Percentiles rank a stretch among this genome's conserved stretches.
phyloP scores from a whole-genome alignment of 306 rosid species.

The Quercus berberidifolia region DNA sequence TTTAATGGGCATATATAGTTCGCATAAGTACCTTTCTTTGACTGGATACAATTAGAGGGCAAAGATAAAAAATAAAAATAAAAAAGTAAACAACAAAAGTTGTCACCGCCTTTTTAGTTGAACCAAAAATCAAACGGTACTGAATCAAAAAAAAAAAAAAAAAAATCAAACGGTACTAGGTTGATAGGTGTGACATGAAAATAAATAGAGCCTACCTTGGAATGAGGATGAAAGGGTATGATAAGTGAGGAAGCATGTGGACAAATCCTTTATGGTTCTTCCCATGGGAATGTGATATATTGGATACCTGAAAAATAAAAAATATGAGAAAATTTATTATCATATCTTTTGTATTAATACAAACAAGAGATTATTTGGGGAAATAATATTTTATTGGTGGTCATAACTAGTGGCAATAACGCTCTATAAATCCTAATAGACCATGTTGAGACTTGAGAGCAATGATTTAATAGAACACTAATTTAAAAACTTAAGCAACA shows the following conservation, averaged over 20 bases:
- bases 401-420: background rate
- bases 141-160: too few relatives aligned
- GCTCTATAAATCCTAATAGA: background rate
- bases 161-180: too few relatives aligned
- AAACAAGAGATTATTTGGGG: background rate
- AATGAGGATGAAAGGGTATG: constrained; percentile 96
- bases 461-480: background rate
- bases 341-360: background rate
- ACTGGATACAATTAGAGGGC: background rate
- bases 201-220: constrained; percentile 54
- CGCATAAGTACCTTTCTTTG: background rate
- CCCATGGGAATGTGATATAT: constrained; percentile 99
- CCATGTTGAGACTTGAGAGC: background rate
- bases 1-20: background rate
- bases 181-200: background rate
- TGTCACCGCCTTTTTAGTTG: too few relatives aligned
- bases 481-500: background rate
- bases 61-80: background rate
- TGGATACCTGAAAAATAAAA: constrained; percentile 68
- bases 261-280: constrained; percentile 81
- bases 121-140: too few relatives aligned
- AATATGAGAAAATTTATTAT: background rate
- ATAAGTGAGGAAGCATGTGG: constrained; percentile 90
- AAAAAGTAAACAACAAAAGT: background rate
- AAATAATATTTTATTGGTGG: background rate